Percentiles rank a stretch among this genome's conserved stretches.
Conservation (phyloP, 352 stramenopile species). For the Pythium brassicae region DNA sequence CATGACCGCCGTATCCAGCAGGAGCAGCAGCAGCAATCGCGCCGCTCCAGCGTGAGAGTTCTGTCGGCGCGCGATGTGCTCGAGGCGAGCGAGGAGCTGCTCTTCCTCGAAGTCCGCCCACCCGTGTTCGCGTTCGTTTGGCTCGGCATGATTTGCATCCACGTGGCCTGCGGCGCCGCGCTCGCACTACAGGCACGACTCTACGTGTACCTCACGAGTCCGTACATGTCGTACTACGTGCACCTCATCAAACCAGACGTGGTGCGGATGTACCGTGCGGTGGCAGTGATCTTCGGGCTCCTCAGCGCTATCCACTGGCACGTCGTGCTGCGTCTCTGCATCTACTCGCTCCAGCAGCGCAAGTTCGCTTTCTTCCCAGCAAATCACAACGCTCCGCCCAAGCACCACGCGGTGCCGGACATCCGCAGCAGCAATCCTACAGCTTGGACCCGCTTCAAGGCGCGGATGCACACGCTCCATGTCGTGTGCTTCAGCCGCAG, state of each 20-base stretch:
- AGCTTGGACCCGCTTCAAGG: constrained; percentile 1
- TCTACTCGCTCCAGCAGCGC: constrained; percentile 17
- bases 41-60: not conserved
- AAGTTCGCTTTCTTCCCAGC: constrained; percentile 17
- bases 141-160: constrained; percentile 21
- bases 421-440: not conserved
- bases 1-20: not conserved
- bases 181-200: constrained; percentile 20
- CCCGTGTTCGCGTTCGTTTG: constrained; percentile 15
- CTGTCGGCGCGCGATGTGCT: constrained; percentile 9
- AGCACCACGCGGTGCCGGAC: not conserved
- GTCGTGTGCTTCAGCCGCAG: constrained; percentile 13
- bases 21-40: not conserved
- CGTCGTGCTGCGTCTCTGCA: constrained; percentile 16
- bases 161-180: constrained; percentile 13
- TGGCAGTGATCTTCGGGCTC: constrained; percentile 21
- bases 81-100: constrained; percentile 13
- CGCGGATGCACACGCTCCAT: constrained; percentile 1
- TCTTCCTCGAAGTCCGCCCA: constrained; percentile 15
- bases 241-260: constrained; percentile 16
- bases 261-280: constrained; percentile 18
- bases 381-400: not conserved
- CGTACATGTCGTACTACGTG: constrained; percentile 22
- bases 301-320: constrained; percentile 20
- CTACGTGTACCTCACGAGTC: constrained; percentile 20